Evolutionary conservation across 352 stramenopile genomes (phyloP), one percentile per base, ranked within the genome.

Genomic region (Pythium sukuiense): DNA sequence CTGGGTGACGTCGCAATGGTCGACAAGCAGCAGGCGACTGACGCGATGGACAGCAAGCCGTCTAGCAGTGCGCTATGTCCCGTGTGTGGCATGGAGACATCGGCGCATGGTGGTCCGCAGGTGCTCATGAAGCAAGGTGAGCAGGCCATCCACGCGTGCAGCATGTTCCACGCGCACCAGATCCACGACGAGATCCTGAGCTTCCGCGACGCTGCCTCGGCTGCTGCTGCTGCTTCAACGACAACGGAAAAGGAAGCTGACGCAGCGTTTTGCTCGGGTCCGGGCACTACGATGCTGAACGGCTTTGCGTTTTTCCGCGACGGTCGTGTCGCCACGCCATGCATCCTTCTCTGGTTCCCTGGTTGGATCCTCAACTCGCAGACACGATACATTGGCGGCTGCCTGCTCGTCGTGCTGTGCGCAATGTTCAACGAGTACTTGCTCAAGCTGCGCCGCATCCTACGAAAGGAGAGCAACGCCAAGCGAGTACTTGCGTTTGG

Each of bases 391-490:
- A 53, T 85, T 9, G 59, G 82, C 14, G 81, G 80, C 4, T 88
- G 81, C 18, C 18, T 87, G 27, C 61, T 80, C 3, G 80, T 92
- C 46, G 76, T 79, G 18, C 68, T 87, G 5, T 74, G 76, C 41
- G 83, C 80, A 3, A 74, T 90, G 54, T 84, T 90, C 49, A 92
- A 92, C 63, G 83, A 92, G 52, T 92, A 90, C 61, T 46, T 92
- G 64, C 63, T 92, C 55, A 76, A 88, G 48, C 13, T 90, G n/a
- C 81, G 83, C 6, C 81, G 83, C 26, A 65, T 89, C 13, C 61
- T 90, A 35, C 77, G 81, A 53, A 88, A 86, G 55, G 80, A 90
- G 63, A 89, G 80, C 73, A 82, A 72, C 32, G 49, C 76, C 11
- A 87, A 84, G 73, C 77, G 70, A 18, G 20, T 71, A 41, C 65